phyloP scores from a whole-genome alignment of 2,329 filamentous ascomycete species.

The Eutypa lata region DNA sequence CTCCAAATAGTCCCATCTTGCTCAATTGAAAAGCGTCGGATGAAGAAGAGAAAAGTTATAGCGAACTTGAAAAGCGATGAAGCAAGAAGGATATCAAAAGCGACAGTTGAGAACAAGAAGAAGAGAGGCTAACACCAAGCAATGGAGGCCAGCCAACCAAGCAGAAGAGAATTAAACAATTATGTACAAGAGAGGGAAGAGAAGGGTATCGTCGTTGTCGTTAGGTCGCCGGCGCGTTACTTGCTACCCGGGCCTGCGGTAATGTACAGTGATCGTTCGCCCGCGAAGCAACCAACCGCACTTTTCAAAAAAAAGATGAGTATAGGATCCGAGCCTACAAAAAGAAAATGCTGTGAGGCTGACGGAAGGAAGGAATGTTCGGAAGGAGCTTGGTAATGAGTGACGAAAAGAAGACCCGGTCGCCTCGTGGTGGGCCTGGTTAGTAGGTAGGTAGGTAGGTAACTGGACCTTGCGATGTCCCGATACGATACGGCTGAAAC shows the following conservation, averaged over 20 bases:
- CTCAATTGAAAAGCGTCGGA: conserved; percentile 5
- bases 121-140: background rate
- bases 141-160: background rate
- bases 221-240: background rate
- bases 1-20: conserved; percentile 65
- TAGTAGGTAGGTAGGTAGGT: no score
- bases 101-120: conserved; percentile 1
- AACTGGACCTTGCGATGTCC: no score
- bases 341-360: background rate
- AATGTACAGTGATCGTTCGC: background rate
- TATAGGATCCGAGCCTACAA: background rate
- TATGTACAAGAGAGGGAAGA: background rate
- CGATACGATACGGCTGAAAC: background rate
- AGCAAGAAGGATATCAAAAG: conserved; percentile 17
- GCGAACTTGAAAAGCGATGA: conserved; percentile 11
- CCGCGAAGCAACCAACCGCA: background rate
- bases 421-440: background rate
- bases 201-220: background rate
- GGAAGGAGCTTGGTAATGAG: background rate
- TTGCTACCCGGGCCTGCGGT: background rate
- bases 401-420: background rate
- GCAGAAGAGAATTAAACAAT: background rate
- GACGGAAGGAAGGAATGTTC: conserved; percentile 5
- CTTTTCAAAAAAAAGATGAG: background rate
- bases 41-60: conserved; percentile 9